Evolutionary conservation across 1,139 yeast species (phyloP).

Genomic region (Hyphopichia buzzinii): DNA sequence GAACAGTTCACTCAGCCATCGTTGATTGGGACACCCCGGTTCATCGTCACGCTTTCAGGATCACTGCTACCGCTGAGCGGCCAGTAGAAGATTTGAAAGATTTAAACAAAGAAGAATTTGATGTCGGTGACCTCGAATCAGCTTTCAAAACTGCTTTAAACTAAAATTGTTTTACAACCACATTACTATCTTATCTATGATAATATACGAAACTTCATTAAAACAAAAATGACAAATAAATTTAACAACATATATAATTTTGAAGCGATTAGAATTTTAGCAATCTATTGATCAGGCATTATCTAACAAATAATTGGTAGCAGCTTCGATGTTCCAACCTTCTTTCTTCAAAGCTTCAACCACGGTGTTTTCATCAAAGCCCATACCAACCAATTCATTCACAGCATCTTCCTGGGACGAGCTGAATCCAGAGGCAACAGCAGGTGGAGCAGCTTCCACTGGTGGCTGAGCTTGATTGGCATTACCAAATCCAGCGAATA

Average conservation of each 20-base stretch:
- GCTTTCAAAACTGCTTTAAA: constrained; percentile 22
- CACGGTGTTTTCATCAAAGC: constrained; percentile 69
- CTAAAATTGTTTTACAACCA: no score
- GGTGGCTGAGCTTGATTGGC: constrained; percentile 23
- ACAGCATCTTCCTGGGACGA: constrained; percentile 27
- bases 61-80: constrained; percentile 49
- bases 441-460: background rate
- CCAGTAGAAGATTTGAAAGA: constrained; percentile 39
- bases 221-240: background rate
- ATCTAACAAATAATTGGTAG: constrained; percentile 80
- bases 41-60: constrained; percentile 43
- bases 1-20: constrained; percentile 42
- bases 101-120: constrained; percentile 30
- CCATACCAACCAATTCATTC: constrained; percentile 86
- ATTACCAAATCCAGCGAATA: constrained; percentile 87
- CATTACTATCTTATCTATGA: background rate
- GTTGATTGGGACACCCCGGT: constrained; percentile 43
- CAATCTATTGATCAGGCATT: constrained; percentile 36
- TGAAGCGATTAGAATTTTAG: background rate
- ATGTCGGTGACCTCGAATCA: constrained; percentile 38
- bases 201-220: background rate
- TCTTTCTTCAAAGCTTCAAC: constrained; percentile 64
- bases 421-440: background rate
- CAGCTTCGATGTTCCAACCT: constrained; percentile 76
- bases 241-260: background rate